phyloP scores from a whole-genome alignment of 768 basidiomycete genomes.

The Podaxis rugospora region DNA sequence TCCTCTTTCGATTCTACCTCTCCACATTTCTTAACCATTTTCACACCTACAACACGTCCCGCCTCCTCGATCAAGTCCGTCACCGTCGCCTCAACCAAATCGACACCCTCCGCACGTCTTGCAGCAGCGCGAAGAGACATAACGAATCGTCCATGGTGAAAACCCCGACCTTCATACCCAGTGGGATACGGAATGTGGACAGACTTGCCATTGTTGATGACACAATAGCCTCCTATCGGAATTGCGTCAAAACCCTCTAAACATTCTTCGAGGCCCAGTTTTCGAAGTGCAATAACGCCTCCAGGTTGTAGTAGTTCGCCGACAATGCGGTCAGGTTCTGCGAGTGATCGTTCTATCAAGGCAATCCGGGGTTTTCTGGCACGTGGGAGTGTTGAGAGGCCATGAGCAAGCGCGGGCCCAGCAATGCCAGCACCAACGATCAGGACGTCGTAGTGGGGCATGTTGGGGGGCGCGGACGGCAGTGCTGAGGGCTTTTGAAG shows the following conservation, averaged over 20 bases:
- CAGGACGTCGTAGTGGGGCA: conserved; percentile 61
- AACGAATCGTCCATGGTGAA: conserved; percentile 93
- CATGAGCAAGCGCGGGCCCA: conserved; percentile 83
- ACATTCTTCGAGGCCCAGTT: conserved; percentile 72
- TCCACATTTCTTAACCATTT: conserved; percentile 42
- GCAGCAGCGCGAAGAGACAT: conserved; percentile 72
- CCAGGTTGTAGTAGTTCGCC: conserved; percentile 96
- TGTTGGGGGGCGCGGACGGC: neutral
- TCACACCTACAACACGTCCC: conserved; percentile 59
- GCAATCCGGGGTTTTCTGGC: conserved; percentile 67
- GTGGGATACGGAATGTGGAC: conserved; percentile 91
- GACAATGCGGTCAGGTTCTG: conserved; percentile 94
- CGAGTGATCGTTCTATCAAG: conserved; percentile 85
- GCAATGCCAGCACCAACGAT: conserved; percentile 93
- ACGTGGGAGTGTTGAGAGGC: conserved; percentile 60
- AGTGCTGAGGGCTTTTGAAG: neutral
- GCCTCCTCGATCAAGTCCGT: conserved; percentile 66
- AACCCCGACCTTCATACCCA: conserved; percentile 69
- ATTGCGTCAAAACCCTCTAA: conserved; percentile 89
- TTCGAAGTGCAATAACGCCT: conserved; percentile 70
- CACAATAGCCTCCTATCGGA: conserved; percentile 81
- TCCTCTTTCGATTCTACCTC: conserved; percentile 35
- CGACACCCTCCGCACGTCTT: conserved; percentile 54
- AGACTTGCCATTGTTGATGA: conserved; percentile 56
- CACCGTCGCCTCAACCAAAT: conserved; percentile 82